Percentiles rank a stretch among this genome's conserved stretches.
These are phyloP conservation scores for Prunus davidiana DNA, from an alignment of 306 rosid genomes.

Conservation along the genomic window DNA sequence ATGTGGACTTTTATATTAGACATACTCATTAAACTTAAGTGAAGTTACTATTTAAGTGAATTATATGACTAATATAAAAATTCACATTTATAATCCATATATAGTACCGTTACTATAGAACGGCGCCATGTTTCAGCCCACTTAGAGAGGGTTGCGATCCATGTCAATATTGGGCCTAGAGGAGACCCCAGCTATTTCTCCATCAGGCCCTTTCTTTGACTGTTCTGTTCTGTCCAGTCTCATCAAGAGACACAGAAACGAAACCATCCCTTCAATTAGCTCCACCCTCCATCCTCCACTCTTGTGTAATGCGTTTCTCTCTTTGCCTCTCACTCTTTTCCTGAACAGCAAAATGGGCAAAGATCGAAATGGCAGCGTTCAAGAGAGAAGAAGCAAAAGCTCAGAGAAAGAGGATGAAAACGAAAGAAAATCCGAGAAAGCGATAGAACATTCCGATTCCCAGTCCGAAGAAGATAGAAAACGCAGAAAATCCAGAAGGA, in stretches of 20 bases:
- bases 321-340: too few relatives aligned
- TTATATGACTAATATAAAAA: too few relatives aligned
- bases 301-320: background rate
- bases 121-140: too few relatives aligned
- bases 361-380: slow-evolving; percentile 36
- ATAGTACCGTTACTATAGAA: accelerated
- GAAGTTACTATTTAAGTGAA: too few relatives aligned
- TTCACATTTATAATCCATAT: too few relatives aligned
- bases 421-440: slow-evolving; percentile 33
- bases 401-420: slow-evolving; percentile 28
- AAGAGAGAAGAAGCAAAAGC: slow-evolving; percentile 9
- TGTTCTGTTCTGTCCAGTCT: too few relatives aligned
- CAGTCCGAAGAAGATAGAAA: slow-evolving; percentile 32
- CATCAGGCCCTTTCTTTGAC: too few relatives aligned
- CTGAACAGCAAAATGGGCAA: slow-evolving; percentile 38
- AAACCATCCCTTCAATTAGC: background rate
- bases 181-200: too few relatives aligned
- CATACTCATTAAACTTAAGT: too few relatives aligned
- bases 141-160: background rate
- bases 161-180: background rate
- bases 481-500: slow-evolving; percentile 39
- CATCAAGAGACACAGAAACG: background rate
- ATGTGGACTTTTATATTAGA: too few relatives aligned
- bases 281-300: background rate
- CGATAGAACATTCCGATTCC: slow-evolving; percentile 26